Evolutionary conservation across 192 early-diverging fungal genomes (phyloP).

Genomic region (Kappamyces sp.): DNA sequence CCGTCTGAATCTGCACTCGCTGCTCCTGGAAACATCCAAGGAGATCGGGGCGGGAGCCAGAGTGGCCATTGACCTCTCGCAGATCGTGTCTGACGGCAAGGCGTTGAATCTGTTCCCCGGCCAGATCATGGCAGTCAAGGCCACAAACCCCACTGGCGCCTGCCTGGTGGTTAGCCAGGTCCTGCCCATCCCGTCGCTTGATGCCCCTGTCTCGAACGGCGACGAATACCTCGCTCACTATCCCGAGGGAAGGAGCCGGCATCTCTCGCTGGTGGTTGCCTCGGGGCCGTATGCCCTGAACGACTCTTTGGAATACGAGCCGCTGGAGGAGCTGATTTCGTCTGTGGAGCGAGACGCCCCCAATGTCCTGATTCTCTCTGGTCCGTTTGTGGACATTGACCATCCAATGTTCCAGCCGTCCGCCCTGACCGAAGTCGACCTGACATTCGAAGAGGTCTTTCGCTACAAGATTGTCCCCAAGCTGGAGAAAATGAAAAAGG

Average conservation of each 20-base stretch:
- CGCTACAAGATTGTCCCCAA: slow-evolving; percentile 47
- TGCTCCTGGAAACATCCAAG: slow-evolving; percentile 77
- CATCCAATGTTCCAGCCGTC: slow-evolving; percentile 25
- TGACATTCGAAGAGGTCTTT: slow-evolving; percentile 43
- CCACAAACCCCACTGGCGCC: slow-evolving; percentile 42
- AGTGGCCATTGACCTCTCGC: slow-evolving; percentile 56
- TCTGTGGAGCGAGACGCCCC: slow-evolving; percentile 57
- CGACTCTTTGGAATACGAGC: slow-evolving; percentile 73
- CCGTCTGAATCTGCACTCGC: slow-evolving; percentile 61
- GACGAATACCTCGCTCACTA: slow-evolving; percentile 21
- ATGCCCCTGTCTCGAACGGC: too few relatives aligned
- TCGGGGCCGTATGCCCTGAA: slow-evolving; percentile 83
- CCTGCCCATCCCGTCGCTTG: too few relatives aligned
- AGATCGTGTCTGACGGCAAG: slow-evolving; percentile 31
- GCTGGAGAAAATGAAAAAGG: slow-evolving; percentile 42
- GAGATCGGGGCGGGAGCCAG: slow-evolving; percentile 65
- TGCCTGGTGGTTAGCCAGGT: slow-evolving; percentile 26
- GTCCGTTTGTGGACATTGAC: slow-evolving; percentile 45
- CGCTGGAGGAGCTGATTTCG: slow-evolving; percentile 68
- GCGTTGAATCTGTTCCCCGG: slow-evolving; percentile 82
- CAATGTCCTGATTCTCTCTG: slow-evolving; percentile 70
- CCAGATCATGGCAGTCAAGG: slow-evolving; percentile 73
- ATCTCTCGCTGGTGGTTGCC: slow-evolving; percentile 62
- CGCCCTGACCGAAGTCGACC: slow-evolving; percentile 13
- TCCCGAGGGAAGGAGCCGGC: slow-evolving; percentile 13